Base-by-base conservation (phyloP, 192 early-diverging fungal species). In the Obelidium mucronatum region DNA sequence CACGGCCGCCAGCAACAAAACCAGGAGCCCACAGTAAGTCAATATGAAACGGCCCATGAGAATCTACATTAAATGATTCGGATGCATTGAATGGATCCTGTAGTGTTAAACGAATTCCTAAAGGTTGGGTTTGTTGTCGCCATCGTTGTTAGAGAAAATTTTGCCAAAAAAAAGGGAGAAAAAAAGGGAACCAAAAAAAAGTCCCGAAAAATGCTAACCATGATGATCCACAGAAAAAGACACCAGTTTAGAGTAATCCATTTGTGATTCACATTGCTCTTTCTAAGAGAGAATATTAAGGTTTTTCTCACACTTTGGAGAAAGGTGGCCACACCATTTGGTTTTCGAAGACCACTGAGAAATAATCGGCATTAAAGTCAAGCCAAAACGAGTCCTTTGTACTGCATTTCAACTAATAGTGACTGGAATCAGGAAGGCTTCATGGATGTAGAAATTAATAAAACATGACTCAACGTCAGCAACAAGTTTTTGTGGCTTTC, bases 331-430 rank as follows among this genome's bases (percentile, higher is more conserved):
- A 52, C 51, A 17, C 51, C 13, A 61, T 33, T 33, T 61, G 13
- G 26, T 17, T n/a, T 17, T 17, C 59, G 33, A 61, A 61, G 26
- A 30, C 26, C 13, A 61, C 33, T 17, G 33, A 26, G 11, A 66
- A 19, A 39, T 39, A 36, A 39, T 66, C 31, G 31, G 22, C 3
- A 24, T 37, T 24, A 35, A 66, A 66, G 39, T 66, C 64, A n/a
- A 66, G 11, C 64, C 64, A 66, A 66, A 66, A 66, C 6, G 24
- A 31, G 28, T 28, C 58, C 6, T n/a, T 24, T 13, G 58, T 17
- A 17, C 11, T 6, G 1, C 28, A 13, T 19, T 48, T 48, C 44
- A 48, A 48, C 44, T 48, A n/a, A n/a, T n/a, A n/a, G 44, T 48
- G 44, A 19, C 8, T 0, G 19, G 44, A 48, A 48, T 48, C 19